Conservation (phyloP, 2,329 filamentous ascomycete species). For the Neofusicoccum laricinum region DNA sequence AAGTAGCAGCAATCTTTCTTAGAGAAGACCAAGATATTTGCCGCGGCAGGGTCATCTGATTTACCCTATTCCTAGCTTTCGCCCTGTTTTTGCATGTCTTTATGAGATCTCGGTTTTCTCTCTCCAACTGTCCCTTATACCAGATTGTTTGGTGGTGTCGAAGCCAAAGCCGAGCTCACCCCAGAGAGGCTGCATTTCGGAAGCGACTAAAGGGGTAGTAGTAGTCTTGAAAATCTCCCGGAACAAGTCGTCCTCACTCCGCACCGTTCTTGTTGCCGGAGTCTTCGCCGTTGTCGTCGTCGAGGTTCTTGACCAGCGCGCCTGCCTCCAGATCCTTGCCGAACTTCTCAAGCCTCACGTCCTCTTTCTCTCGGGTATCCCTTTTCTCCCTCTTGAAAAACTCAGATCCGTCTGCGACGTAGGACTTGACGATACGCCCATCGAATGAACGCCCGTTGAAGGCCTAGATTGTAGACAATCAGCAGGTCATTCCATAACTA, state of each 20-base stretch:
- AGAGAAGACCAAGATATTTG: neutral
- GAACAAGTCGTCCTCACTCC: neutral
- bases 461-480: constrained; percentile 11
- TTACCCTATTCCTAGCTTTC: neutral
- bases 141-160: neutral
- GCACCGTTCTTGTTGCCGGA: neutral
- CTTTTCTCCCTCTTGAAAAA: constrained; percentile 65
- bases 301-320: neutral
- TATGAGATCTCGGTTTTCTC: neutral
- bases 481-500: neutral
- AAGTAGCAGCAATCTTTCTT: neutral
- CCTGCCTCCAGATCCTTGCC: constrained; percentile 44
- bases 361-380: constrained; percentile 49
- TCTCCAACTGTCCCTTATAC: neutral
- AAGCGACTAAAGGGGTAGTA: no score
- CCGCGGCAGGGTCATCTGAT: neutral
- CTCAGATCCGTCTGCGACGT: constrained; percentile 67
- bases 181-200: neutral
- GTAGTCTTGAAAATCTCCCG: neutral
- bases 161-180: neutral
- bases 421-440: constrained; percentile 68
- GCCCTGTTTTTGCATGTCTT: neutral
- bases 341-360: constrained; percentile 49
- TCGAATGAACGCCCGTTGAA: constrained; percentile 83
- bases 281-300: neutral